phyloP scores from a whole-genome alignment of 73 alveolate genomes.

The Durusdinium trenchii region DNA sequence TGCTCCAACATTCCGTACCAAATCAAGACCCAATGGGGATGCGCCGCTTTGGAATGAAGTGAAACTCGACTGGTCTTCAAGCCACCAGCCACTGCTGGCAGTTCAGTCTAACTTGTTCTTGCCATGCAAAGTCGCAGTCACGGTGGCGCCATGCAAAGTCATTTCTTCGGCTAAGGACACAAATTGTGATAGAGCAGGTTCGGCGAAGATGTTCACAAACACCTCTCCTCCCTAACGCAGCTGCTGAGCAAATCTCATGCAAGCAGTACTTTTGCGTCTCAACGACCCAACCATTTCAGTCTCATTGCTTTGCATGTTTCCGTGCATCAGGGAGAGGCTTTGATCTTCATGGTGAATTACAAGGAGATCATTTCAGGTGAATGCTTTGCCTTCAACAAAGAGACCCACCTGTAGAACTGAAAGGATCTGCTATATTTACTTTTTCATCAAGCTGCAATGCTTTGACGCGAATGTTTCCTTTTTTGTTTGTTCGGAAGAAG shows the following conservation, averaged over 20 bases:
- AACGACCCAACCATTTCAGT: background rate
- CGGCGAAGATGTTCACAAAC: background rate
- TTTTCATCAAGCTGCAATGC: background rate
- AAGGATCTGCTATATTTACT: background rate
- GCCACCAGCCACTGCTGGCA: no score
- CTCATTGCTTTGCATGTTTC: background rate
- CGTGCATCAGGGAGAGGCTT: constrained; percentile 16
- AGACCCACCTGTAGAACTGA: background rate
- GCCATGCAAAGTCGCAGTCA: no score
- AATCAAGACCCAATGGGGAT: constrained; percentile 6
- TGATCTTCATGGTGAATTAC: constrained; percentile 70
- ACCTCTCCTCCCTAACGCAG: no score
- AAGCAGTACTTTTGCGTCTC: no score
- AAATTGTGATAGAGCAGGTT: constrained; percentile 4
- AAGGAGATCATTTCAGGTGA: constrained; percentile 1
- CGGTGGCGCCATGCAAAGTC: no score
- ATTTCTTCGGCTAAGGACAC: background rate
- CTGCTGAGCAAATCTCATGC: no score
- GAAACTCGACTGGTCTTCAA: background rate
- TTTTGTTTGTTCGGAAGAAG: background rate
- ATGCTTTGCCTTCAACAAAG: background rate
- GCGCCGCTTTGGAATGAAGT: constrained; percentile 38
- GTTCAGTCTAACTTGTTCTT: no score
- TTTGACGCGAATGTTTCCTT: background rate
- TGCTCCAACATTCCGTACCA: constrained; percentile 49